Percentiles rank a stretch among this genome's conserved stretches.
These are phyloP conservation scores for Epicoccum sorghinum DNA, from an alignment of 2,329 filamentous ascomycete genomes.

Conservation along the genomic window DNA sequence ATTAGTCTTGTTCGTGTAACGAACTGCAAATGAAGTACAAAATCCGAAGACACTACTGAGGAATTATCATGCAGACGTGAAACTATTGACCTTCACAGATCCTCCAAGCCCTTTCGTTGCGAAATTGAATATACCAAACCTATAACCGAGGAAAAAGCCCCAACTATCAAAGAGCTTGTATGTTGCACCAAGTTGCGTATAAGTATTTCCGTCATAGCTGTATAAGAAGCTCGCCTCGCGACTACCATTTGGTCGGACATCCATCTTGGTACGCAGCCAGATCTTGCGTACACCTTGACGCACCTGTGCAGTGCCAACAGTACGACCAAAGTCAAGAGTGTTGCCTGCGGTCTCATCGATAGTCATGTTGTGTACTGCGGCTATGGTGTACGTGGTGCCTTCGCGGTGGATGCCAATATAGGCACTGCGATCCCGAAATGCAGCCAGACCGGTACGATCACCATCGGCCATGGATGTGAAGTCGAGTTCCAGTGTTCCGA, in stretches of 20 bases:
- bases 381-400: constrained; percentile 36
- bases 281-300: constrained; percentile 19
- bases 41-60: no score
- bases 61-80: neutral
- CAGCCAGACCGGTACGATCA: constrained; percentile 57
- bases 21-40: no score
- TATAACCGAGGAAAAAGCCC: constrained; percentile 36
- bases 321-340: constrained; percentile 18
- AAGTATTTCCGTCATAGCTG: constrained; percentile 19
- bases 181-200: constrained; percentile 23
- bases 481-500: constrained; percentile 56
- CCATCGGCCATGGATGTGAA: constrained; percentile 55
- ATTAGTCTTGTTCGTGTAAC: no score
- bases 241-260: constrained; percentile 30
- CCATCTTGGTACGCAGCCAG: constrained; percentile 30
- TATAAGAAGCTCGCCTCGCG: constrained; percentile 31
- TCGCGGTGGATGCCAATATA: constrained; percentile 56
- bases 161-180: constrained; percentile 30
- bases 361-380: constrained; percentile 38
- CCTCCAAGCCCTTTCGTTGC: constrained; percentile 22
- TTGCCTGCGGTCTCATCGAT: constrained; percentile 36
- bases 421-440: constrained; percentile 57
- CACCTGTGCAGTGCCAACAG: constrained; percentile 12
- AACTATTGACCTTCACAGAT: constrained; percentile 7
- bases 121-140: constrained; percentile 41